These are phyloP conservation scores for Amanita thiersii DNA, from an alignment of 768 basidiomycete genomes.

Conservation along the genomic window DNA sequence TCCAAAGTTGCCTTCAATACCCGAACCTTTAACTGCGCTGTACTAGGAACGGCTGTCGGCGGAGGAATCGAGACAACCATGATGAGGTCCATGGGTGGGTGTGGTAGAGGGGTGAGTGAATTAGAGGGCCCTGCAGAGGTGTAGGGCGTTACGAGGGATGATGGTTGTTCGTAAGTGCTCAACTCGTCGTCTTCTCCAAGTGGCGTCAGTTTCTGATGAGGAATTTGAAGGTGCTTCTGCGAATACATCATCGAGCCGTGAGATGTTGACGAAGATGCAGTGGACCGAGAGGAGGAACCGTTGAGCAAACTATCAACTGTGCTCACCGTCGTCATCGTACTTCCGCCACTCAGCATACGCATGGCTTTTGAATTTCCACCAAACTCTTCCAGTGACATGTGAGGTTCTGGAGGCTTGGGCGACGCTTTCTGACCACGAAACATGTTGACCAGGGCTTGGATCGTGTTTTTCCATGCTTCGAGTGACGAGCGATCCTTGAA, in stretches of 20 bases:
- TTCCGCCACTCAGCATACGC: conserved; percentile 76
- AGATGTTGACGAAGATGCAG: conserved; percentile 68
- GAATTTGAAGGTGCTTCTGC: conserved; percentile 24
- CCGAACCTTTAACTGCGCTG: conserved; percentile 78
- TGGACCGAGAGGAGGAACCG: conserved; percentile 51
- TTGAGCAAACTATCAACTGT: conserved; percentile 65
- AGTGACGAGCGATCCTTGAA: conserved; percentile 88
- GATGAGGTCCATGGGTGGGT: conserved; percentile 88
- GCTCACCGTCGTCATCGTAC: conserved; percentile 57
- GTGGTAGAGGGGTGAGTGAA: conserved; percentile 71
- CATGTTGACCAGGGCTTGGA: conserved; percentile 67
- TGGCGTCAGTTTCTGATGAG: conserved; percentile 47
- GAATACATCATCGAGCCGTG: conserved; percentile 44
- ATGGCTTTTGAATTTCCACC: conserved; percentile 69
- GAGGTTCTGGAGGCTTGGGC: conserved; percentile 24
- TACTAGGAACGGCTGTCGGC: conserved; percentile 60
- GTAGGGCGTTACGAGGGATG: conserved; percentile 59
- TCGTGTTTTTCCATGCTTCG: conserved; percentile 82
- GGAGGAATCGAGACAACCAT: conserved; percentile 86
- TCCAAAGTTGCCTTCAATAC: conserved; percentile 86
- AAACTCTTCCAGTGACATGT: conserved; percentile 65
- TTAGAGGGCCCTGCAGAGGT: conserved; percentile 71
- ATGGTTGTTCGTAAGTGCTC: conserved; percentile 47
- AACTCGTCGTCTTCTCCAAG: conserved; percentile 69
- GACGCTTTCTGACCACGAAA: conserved; percentile 51